phyloP scores from a whole-genome alignment of 768 basidiomycete genomes.

The Tulasnella calospora region DNA sequence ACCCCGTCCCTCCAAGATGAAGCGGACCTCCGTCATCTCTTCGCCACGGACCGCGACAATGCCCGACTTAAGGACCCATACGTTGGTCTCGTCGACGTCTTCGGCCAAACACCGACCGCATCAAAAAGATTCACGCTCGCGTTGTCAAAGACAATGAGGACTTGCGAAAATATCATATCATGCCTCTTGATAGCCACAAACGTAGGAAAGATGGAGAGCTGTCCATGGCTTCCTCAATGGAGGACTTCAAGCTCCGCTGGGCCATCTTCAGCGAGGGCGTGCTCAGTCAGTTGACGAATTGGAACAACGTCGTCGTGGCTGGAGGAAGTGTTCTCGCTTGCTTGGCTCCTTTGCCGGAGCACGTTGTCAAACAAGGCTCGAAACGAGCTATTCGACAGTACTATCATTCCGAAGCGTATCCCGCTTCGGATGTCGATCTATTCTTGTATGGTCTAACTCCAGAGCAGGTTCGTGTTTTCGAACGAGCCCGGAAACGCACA shows the following conservation, averaged over 20 bases:
- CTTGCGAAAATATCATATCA: conserved; percentile 47
- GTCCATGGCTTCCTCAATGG: conserved; percentile 47
- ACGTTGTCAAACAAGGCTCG: conserved; percentile 42
- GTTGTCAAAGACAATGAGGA: conserved; percentile 46
- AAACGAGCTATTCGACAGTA: conserved; percentile 56
- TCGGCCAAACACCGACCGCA: conserved; percentile 44
- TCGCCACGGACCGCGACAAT: conserved; percentile 50
- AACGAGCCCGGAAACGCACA: neutral
- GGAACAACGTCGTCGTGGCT: conserved; percentile 60
- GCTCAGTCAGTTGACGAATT: conserved; percentile 51
- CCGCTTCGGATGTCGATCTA: conserved; percentile 59
- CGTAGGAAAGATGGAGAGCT: conserved; percentile 50
- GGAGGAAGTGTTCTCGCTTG: conserved; percentile 59
- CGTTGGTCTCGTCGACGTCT: conserved; percentile 58
- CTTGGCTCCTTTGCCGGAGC: conserved; percentile 48
- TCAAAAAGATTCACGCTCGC: conserved; percentile 50
- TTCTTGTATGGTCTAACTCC: conserved; percentile 57
- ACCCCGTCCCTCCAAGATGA: conserved; percentile 56
- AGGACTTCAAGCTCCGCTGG: conserved; percentile 63
- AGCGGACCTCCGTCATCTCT: conserved; percentile 50
- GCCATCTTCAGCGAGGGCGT: conserved; percentile 58
- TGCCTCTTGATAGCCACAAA: conserved; percentile 45
- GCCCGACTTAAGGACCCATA: conserved; percentile 45
- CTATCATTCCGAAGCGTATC: conserved; percentile 52
- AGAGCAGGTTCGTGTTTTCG: conserved; percentile 43